Evolutionary conservation across 768 basidiomycete genomes (phyloP).

Genomic region (Strobilomyces echinocephalus): DNA sequence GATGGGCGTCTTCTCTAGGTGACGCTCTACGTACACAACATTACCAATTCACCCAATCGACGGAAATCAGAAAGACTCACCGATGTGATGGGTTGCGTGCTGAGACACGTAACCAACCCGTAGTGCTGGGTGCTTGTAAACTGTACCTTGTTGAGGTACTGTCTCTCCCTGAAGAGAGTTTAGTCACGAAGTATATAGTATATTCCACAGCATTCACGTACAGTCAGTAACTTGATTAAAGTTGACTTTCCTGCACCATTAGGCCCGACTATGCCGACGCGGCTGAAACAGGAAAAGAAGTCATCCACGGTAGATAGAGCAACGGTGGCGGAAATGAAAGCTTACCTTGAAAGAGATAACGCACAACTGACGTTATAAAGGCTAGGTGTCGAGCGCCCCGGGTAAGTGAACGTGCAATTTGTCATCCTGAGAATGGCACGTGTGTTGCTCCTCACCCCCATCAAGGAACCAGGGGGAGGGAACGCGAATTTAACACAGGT

Average conservation of each 20-base stretch:
- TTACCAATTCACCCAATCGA: constrained; percentile 19
- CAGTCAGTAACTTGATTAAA: constrained; percentile 88
- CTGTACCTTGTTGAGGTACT: constrained; percentile 82
- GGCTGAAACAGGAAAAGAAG: constrained; percentile 44
- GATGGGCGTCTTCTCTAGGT: constrained; percentile 94
- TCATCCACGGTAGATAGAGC: constrained; percentile 10
- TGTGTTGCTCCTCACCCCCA: constrained; percentile 95
- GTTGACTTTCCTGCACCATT: constrained; percentile 98
- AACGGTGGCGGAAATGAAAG: constrained; percentile 24
- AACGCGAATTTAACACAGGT: constrained; percentile 93
- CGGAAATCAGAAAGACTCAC: constrained; percentile 33
- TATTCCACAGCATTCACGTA: constrained; percentile 30
- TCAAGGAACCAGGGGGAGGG: constrained; percentile 91
- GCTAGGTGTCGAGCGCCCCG: constrained; percentile 74
- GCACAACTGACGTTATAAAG: constrained; percentile 87
- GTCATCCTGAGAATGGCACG: constrained; percentile 91
- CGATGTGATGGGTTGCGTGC: constrained; percentile 96
- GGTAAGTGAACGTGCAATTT: constrained; percentile 92
- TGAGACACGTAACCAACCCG: constrained; percentile 97
- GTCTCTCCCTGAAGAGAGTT: constrained; percentile 69
- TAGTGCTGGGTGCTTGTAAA: constrained; percentile 90
- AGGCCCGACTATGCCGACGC: constrained; percentile 87
- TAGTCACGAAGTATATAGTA: constrained; percentile 5
- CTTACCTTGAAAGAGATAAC: constrained; percentile 83
- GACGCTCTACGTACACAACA: constrained; percentile 54